These are phyloP conservation scores for Leccinellum luteum DNA, from an alignment of 768 basidiomycete species.

Conservation along the genomic window DNA sequence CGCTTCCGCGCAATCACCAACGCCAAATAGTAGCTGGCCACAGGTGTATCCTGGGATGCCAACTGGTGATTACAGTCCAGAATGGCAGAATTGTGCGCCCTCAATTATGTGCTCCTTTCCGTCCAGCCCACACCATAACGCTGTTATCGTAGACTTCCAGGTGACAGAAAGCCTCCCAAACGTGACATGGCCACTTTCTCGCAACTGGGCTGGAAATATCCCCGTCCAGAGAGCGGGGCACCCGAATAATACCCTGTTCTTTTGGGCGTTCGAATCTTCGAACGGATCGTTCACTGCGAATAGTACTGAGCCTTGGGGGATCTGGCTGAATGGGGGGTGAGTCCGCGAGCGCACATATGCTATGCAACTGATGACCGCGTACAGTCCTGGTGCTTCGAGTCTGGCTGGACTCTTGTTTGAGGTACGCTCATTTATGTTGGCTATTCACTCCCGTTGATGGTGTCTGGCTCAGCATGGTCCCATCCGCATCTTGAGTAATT, in stretches of 20 bases:
- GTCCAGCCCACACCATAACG: not conserved
- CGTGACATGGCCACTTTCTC: slow-evolving; percentile 49
- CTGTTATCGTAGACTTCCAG: slow-evolving; percentile 46
- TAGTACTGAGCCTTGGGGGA: slow-evolving; percentile 56
- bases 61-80: slow-evolving; percentile 45
- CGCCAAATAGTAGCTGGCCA: slow-evolving; percentile 16
- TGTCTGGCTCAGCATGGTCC: slow-evolving; percentile 55
- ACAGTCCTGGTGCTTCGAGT: slow-evolving; percentile 65
- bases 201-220: slow-evolving; percentile 61
- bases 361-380: not conserved
- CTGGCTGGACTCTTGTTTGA: slow-evolving; percentile 60
- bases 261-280: slow-evolving; percentile 57
- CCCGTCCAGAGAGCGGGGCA: slow-evolving; percentile 57
- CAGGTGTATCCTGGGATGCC: slow-evolving; percentile 42
- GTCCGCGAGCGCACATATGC: slow-evolving; percentile 10
- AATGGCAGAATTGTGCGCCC: slow-evolving; percentile 59
- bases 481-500: slow-evolving; percentile 51
- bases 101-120: not conserved
- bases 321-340: slow-evolving; percentile 73
- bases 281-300: slow-evolving; percentile 51
- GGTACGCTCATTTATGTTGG: slow-evolving; percentile 31
- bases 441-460: not conserved
- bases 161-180: slow-evolving; percentile 57
- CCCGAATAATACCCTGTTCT: slow-evolving; percentile 65
- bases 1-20: not conserved